A percentile compares a stretch with the other conserved stretches of the same genome.
Conservation (phyloP, 2,329 filamentous ascomycete genomes). For the Bipolaris victoriae region DNA sequence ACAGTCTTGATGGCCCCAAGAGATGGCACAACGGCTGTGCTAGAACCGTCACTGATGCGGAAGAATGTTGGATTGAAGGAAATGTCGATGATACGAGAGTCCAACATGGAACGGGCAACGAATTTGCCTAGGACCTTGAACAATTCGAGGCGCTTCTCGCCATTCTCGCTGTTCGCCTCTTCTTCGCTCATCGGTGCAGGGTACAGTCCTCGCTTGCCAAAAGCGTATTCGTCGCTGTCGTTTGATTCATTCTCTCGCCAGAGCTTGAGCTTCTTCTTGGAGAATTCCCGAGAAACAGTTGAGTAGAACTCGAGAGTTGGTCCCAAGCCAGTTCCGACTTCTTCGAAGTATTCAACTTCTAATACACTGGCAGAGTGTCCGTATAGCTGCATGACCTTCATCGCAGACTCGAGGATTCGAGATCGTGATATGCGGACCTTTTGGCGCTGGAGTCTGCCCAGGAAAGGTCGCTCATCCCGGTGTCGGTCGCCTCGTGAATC, state of each 20-base stretch:
- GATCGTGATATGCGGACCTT: conserved; percentile 96
- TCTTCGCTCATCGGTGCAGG: conserved; percentile 86
- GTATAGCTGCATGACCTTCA: conserved; percentile 99
- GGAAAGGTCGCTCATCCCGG: conserved; percentile 86
- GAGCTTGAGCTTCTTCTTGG: conserved; percentile 93
- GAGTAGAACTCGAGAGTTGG: conserved; percentile 98
- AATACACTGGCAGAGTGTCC: conserved; percentile 94
- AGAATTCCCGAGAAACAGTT: conserved; percentile 94
- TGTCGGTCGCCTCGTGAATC: conserved; percentile 81
- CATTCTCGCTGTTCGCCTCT: conserved; percentile 74
- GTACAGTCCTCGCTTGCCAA: conserved; percentile 83
- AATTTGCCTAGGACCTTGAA: conserved; percentile 97
- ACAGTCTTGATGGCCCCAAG: conserved; percentile 89
- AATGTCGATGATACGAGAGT: conserved; percentile 96
- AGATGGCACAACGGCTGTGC: conserved; percentile 74
- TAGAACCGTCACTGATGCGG: conserved; percentile 76
- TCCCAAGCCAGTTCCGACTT: conserved; percentile 93
- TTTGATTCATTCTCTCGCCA: conserved; percentile 90
- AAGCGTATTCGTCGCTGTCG: conserved; percentile 79
- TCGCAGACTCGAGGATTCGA: conserved; percentile 93
- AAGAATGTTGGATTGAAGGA: conserved; percentile 98
- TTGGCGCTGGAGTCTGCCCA: conserved; percentile 89
- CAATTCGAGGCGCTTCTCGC: conserved; percentile 84
- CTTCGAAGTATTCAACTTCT: conserved; percentile 98
- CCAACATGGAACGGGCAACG: conserved; percentile 96